These are phyloP conservation scores for Penicilliopsis zonata DNA, from an alignment of 495 filamentous ascomycete genomes.

Conservation along the genomic window DNA sequence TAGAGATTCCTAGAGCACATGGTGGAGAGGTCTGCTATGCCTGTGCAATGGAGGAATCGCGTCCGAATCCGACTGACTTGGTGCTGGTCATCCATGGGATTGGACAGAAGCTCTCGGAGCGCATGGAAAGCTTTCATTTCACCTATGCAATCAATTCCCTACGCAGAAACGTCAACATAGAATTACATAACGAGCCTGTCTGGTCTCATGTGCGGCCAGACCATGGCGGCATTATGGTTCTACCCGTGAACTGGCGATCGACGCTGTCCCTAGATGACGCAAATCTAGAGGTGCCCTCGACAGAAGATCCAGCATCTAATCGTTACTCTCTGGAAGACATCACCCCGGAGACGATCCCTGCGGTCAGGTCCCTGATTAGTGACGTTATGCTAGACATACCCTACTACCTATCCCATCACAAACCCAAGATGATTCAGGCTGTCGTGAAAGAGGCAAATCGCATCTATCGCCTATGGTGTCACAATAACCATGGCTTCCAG, in stretches of 20 bases:
- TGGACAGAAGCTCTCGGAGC: constrained; percentile 90
- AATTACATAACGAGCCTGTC: constrained; percentile 63
- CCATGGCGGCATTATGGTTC: constrained; percentile 61
- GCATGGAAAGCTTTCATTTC: constrained; percentile 93
- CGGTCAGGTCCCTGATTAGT: constrained; percentile 78
- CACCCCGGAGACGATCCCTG: constrained; percentile 79
- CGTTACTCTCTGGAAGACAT: constrained; percentile 78
- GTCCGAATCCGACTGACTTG: constrained; percentile 71
- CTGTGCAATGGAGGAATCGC: constrained; percentile 45
- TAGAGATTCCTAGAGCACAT: constrained; percentile 11
- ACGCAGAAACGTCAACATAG: constrained; percentile 74
- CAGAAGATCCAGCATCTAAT: constrained; percentile 40
- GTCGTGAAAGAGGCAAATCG: constrained; percentile 88
- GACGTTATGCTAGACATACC: constrained; percentile 98
- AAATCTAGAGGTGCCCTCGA: constrained; percentile 32
- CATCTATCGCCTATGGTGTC: constrained; percentile 85
- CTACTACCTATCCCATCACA: constrained; percentile 92
- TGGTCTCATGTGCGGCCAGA: constrained; percentile 59
- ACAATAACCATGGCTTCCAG: constrained; percentile 78
- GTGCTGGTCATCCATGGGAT: constrained; percentile 90
- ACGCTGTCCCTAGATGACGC: constrained; percentile 75
- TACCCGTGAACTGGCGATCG: constrained; percentile 81
- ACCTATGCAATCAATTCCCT: constrained; percentile 90
- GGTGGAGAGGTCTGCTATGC: constrained; percentile 34
- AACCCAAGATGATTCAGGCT: constrained; percentile 84